A percentile compares a stretch with the other conserved stretches of the same genome.
These are phyloP conservation scores for Beauveria varroae DNA, from an alignment of 2,329 filamentous ascomycete species.

Conservation along the genomic window DNA sequence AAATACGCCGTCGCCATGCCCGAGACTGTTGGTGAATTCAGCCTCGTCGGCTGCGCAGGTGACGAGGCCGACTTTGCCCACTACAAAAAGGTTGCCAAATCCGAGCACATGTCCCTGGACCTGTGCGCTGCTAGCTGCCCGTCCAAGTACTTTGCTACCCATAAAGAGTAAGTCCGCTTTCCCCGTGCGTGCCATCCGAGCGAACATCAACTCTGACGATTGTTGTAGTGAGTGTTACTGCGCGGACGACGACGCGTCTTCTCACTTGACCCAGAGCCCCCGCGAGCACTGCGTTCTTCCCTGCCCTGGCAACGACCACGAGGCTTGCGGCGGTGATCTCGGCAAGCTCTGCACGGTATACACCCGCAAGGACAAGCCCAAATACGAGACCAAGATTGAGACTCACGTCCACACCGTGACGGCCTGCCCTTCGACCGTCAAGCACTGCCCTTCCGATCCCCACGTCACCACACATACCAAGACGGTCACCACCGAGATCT, in stretches of 20 bases:
- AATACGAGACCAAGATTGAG: slow-evolving; percentile 22
- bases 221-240: slow-evolving; percentile 18
- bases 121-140: slow-evolving; percentile 20
- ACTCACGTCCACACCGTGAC: slow-evolving; percentile 23
- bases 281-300: slow-evolving; percentile 12
- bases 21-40: slow-evolving; percentile 5
- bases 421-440: slow-evolving; percentile 18
- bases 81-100: slow-evolving; percentile 16
- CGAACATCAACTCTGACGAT: background rate
- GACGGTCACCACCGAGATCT: slow-evolving; percentile 18
- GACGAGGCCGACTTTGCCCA: slow-evolving; percentile 21
- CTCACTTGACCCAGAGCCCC: slow-evolving; percentile 9
- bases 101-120: slow-evolving; percentile 17
- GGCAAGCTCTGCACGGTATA: slow-evolving; percentile 13
- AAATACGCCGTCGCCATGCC: background rate
- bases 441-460: slow-evolving; percentile 19
- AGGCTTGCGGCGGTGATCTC: slow-evolving; percentile 11
- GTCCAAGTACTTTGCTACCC: slow-evolving; percentile 20
- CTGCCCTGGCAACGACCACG: slow-evolving; percentile 15
- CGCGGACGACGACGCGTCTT: slow-evolving; percentile 13
- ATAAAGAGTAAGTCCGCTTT: slow-evolving; percentile 16
- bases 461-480: slow-evolving; percentile 16
- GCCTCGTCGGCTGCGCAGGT: slow-evolving; percentile 20
- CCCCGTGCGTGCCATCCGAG: background rate
- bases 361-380: slow-evolving; percentile 8